These are phyloP conservation scores for Ogataea saltuana DNA, from an alignment of 805 yeast species.

Conservation along the genomic window DNA sequence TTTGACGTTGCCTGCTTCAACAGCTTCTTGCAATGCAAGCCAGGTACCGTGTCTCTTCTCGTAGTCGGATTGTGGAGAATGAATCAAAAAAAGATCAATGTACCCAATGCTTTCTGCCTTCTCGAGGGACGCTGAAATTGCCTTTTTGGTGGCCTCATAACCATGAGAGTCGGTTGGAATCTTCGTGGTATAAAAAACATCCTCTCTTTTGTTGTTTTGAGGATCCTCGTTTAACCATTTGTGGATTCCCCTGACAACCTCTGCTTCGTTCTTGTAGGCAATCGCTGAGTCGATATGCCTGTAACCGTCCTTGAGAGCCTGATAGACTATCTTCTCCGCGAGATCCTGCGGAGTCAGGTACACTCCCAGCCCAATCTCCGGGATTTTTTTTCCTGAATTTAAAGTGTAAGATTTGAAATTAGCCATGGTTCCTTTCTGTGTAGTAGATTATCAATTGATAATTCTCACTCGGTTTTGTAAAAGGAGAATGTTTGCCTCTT, in stretches of 20 bases:
- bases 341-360: slow-evolving; percentile 43
- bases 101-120: slow-evolving; percentile 46
- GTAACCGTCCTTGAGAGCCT: slow-evolving; percentile 66
- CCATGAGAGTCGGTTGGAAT: slow-evolving; percentile 33
- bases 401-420: slow-evolving; percentile 31
- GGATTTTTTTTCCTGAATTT: slow-evolving; percentile 54
- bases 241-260: slow-evolving; percentile 59
- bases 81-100: slow-evolving; percentile 55
- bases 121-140: slow-evolving; percentile 44
- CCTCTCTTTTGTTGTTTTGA: slow-evolving; percentile 33
- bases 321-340: slow-evolving; percentile 47
- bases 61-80: slow-evolving; percentile 49
- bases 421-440: too few relatives aligned
- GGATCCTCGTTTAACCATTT: slow-evolving; percentile 38
- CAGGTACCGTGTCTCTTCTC: slow-evolving; percentile 50
- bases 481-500: too few relatives aligned
- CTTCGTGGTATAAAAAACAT: slow-evolving; percentile 45
- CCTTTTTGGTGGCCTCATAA: slow-evolving; percentile 42
- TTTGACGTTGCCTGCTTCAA: slow-evolving; percentile 48
- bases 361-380: slow-evolving; percentile 59
- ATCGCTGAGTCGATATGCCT: slow-evolving; percentile 76
- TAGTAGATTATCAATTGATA: too few relatives aligned
- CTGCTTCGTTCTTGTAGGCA: slow-evolving; percentile 60
- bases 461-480: too few relatives aligned
- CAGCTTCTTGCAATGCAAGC: slow-evolving; percentile 57